These are phyloP conservation scores for Verticillium zaregamsianum DNA, from an alignment of 2,329 filamentous ascomycete genomes.

Conservation along the genomic window DNA sequence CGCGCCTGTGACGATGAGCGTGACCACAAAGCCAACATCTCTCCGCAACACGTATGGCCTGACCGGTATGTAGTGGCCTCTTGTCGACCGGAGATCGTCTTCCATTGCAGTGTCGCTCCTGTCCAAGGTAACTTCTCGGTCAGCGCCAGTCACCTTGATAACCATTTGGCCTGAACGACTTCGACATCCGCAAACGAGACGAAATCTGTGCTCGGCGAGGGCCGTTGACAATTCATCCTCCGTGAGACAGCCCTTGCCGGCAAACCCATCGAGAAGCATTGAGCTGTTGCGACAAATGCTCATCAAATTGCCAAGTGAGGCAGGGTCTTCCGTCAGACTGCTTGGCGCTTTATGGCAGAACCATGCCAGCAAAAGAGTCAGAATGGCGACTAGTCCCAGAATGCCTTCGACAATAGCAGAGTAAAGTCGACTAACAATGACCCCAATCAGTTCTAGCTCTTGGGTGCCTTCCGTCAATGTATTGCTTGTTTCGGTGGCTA, in stretches of 20 bases:
- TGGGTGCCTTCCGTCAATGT: not conserved
- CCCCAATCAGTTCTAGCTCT: conserved; percentile 17
- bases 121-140: too few species aligned
- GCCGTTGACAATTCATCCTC: conserved; percentile 1
- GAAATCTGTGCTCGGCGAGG: conserved; percentile 4
- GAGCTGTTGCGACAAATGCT: conserved; percentile 11
- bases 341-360: conserved; percentile 9
- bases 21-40: not conserved
- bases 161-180: not conserved
- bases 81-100: too few species aligned
- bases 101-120: too few species aligned
- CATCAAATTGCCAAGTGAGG: conserved; percentile 20
- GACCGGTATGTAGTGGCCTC: conserved; percentile 8
- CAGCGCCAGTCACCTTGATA: conserved; percentile 6
- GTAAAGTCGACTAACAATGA: conserved; percentile 27
- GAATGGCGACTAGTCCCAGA: conserved; percentile 8
- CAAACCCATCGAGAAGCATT: conserved; percentile 4
- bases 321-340: conserved; percentile 19
- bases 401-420: conserved; percentile 24
- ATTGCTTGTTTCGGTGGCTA: not conserved
- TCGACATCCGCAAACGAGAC: conserved; percentile 2
- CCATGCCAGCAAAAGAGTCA: conserved; percentile 1
- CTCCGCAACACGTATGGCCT: conserved; percentile 3
- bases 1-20: conserved; percentile 4
- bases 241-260: conserved; percentile 4